Evolutionary conservation across 768 basidiomycete species (phyloP).

Genomic region (Mycena olivaceomarginata): DNA sequence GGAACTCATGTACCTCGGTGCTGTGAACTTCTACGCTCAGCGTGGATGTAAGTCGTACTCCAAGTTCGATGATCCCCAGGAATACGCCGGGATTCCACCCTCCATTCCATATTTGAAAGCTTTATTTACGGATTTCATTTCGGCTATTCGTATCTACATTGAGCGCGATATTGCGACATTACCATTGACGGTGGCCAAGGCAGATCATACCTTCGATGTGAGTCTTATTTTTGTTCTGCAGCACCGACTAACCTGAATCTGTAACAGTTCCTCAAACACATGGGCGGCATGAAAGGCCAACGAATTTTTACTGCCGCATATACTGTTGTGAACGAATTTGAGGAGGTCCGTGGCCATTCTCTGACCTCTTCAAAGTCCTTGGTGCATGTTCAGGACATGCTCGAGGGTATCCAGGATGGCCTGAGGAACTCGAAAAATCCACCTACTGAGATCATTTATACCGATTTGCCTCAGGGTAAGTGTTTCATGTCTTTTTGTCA

Average conservation of each 20-base stretch:
- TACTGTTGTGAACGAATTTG: neutral
- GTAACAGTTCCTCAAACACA: neutral
- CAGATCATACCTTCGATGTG: neutral
- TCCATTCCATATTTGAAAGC: neutral
- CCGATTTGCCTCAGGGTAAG: no score
- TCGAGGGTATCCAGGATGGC: no score
- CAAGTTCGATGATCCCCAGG: neutral
- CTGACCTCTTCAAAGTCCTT: no score
- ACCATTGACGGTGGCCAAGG: neutral
- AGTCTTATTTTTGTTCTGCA: neutral
- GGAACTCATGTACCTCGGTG: constrained; percentile 9
- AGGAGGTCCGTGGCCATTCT: neutral
- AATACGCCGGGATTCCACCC: neutral
- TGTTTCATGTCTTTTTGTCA: no score
- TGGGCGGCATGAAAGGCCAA: no score
- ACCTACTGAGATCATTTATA: no score
- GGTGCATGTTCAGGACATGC: no score
- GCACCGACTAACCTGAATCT: neutral
- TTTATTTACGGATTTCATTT: neutral
- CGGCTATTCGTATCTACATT: neutral
- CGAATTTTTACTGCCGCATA: neutral
- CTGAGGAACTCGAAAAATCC: no score
- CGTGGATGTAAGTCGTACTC: neutral
- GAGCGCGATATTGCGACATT: neutral
- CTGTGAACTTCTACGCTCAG: neutral